These are phyloP conservation scores for Parvularia atlantis DNA, from an alignment of 78 protist genomes.

Conservation along the genomic window DNA sequence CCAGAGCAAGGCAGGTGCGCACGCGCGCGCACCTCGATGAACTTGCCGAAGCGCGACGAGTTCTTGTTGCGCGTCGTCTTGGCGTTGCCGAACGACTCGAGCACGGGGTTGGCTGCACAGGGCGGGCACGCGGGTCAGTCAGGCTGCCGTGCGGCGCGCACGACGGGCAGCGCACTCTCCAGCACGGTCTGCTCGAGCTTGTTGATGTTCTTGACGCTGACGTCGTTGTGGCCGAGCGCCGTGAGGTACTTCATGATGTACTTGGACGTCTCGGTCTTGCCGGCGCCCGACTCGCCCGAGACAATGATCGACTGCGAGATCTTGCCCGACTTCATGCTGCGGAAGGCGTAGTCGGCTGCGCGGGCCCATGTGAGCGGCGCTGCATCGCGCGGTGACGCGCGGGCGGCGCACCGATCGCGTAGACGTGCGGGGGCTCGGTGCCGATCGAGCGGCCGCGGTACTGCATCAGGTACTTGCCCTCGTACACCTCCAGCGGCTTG, in stretches of 20 bases:
- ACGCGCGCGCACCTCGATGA: too few species aligned
- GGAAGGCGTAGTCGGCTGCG: conserved; percentile 27
- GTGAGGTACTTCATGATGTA: conserved; percentile 41
- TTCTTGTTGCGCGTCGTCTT: conserved; percentile 67
- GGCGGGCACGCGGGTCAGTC: too few species aligned
- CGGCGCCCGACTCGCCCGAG: conserved; percentile 73
- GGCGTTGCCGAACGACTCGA: conserved; percentile 69
- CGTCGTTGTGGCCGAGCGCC: neutral
- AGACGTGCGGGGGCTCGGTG: conserved; percentile 44
- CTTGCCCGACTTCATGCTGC: neutral
- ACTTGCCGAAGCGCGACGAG: conserved; percentile 75
- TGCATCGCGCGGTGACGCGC: too few species aligned
- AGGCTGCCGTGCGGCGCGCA: too few species aligned
- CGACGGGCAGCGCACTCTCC: too few species aligned
- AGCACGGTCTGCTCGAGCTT: conserved; percentile 66
- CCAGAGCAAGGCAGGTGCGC: too few species aligned
- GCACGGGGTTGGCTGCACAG: conserved; percentile 57
- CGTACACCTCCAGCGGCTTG: conserved; percentile 46
- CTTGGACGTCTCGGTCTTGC: conserved; percentile 71
- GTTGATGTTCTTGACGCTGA: conserved; percentile 9
- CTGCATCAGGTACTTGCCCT: conserved; percentile 31
- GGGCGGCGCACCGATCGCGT: too few species aligned
- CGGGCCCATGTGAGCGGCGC: too few species aligned
- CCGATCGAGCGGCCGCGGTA: conserved; percentile 40
- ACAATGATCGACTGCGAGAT: conserved; percentile 1